Base-by-base conservation (phyloP, 2,329 filamentous ascomycete genomes). In the Ophiostoma piceae region DNA sequence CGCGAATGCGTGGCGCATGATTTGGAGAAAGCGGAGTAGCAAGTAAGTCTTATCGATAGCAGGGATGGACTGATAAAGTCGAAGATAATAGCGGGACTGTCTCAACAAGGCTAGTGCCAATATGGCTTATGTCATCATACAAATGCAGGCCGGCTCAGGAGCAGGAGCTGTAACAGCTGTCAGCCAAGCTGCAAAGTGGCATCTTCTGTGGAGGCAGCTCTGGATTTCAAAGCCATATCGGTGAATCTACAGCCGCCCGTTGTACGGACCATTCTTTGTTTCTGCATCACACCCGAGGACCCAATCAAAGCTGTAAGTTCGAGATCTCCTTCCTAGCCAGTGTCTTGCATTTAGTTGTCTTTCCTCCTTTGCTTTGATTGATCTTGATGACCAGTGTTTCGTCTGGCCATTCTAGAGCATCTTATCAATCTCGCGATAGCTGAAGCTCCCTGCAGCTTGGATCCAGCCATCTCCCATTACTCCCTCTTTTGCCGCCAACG, bases 131-230 rank as follows among this genome's bases (percentile, higher is more conserved):
- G 26, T 57, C 26, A 57, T 26, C n/a, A 11, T 11, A 5, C 51
- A 57, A 9, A 35, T 6, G 35, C 35, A 35, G 9, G 22, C 51
- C 16, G 9, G 37, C 37, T 39, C 37, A 54, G 47, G 22, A 16
- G n/a, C n/a, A 26, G 51, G n/a, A 22, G 64, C 47, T 67, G 54
- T 51, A 39, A 70, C 29, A 32, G 68, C 68, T 32, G 65, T 62
- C 14, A 35, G 47, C 39, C 41, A 70, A 73, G 70, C 71, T 73
- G 72, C 71, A 73, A 73, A 71, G 71, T 73, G 71, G 73, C 71
- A 67, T 73, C 69, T 72, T 73, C 68, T 39, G 32, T 22, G 37
- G 32, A 47, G 9, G 26, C 22, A 64, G 37, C 57, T 67, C 54
- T 71, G 29, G 70, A 69, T 69, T 71, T 71, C 68, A 66, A 71